A percentile compares a stretch with the other conserved stretches of the same genome.
These are phyloP conservation scores for Venturia pyrina DNA, from an alignment of 2,329 filamentous ascomycete species.

Conservation along the genomic window DNA sequence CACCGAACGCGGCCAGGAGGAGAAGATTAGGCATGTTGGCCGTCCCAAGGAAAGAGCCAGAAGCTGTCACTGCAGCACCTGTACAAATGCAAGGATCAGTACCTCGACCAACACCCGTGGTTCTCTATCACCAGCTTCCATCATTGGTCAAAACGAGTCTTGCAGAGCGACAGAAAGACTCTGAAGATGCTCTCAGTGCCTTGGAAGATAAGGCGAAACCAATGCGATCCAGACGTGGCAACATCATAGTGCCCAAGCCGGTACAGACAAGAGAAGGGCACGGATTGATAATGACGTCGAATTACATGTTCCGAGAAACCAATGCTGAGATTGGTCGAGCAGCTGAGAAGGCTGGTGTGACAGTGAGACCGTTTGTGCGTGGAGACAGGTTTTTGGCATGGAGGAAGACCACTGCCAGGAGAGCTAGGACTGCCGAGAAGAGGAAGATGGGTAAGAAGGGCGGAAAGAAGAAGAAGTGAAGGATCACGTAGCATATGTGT, in stretches of 20 bases:
- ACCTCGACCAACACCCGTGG: conserved; percentile 2
- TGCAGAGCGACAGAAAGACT: not conserved
- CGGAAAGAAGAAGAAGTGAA: conserved; percentile 11
- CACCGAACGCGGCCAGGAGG: conserved; percentile 60
- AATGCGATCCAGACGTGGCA: conserved; percentile 14
- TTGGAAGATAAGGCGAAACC: conserved; percentile 10
- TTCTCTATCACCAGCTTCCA: not conserved
- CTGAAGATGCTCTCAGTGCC: conserved; percentile 15
- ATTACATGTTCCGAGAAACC: conserved; percentile 54
- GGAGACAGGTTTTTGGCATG: conserved; percentile 55
- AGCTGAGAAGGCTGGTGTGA: conserved; percentile 49
- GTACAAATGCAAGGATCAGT: not conserved
- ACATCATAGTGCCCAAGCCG: conserved; percentile 18
- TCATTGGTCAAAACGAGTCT: not conserved
- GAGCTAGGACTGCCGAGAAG: conserved; percentile 43
- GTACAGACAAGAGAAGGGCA: conserved; percentile 20
- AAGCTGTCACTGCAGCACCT: not conserved
- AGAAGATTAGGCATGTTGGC: conserved; percentile 67
- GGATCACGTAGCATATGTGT: not conserved
- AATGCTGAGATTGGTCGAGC: conserved; percentile 60
- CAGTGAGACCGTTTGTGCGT: conserved; percentile 45
- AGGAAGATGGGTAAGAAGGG: conserved; percentile 37
- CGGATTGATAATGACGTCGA: conserved; percentile 37
- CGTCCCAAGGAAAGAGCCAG: conserved; percentile 2
- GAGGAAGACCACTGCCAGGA: conserved; percentile 47